These are phyloP conservation scores for Pythium dissotocum DNA, from an alignment of 352 stramenopile genomes.

Conservation along the genomic window DNA sequence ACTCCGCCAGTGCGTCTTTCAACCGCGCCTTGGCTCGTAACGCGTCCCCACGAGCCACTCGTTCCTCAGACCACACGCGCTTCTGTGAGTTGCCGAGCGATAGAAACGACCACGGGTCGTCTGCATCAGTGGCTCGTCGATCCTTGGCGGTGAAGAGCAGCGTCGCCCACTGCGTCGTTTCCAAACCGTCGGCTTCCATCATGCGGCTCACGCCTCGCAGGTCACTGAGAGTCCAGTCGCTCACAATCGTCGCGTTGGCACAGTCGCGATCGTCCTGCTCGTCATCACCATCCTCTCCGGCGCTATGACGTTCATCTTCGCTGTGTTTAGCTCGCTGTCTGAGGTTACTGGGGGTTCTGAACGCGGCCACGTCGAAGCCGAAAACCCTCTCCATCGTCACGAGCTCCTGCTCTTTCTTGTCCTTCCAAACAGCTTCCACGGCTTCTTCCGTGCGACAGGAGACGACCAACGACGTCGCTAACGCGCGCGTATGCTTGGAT, in stretches of 20 bases:
- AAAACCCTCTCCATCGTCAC: slow-evolving; percentile 13
- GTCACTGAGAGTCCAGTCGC: slow-evolving; percentile 30
- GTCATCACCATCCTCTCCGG: slow-evolving; percentile 6
- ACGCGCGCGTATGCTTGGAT: not conserved
- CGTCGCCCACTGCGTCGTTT: not conserved
- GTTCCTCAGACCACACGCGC: slow-evolving; percentile 38
- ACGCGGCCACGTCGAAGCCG: slow-evolving; percentile 27
- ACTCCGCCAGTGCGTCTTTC: slow-evolving; percentile 40
- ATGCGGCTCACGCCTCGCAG: slow-evolving; percentile 27
- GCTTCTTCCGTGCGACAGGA: not conserved
- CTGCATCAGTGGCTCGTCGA: not conserved
- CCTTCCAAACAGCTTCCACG: not conserved
- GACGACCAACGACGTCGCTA: not conserved
- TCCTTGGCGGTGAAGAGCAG: not conserved
- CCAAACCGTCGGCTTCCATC: slow-evolving; percentile 20
- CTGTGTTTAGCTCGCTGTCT: not conserved
- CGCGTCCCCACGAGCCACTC: slow-evolving; percentile 28
- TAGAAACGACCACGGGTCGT: slow-evolving; percentile 34
- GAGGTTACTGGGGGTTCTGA: not conserved
- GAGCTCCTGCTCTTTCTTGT: slow-evolving; percentile 1
- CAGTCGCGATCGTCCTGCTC: slow-evolving; percentile 10
- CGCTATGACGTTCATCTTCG: not conserved
- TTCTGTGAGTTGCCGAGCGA: slow-evolving; percentile 39
- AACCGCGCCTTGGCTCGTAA: slow-evolving; percentile 27
- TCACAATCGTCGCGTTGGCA: slow-evolving; percentile 26